Conservation (phyloP, 2,329 filamentous ascomycete genomes). For the Phaeomoniella chlamydospora region DNA sequence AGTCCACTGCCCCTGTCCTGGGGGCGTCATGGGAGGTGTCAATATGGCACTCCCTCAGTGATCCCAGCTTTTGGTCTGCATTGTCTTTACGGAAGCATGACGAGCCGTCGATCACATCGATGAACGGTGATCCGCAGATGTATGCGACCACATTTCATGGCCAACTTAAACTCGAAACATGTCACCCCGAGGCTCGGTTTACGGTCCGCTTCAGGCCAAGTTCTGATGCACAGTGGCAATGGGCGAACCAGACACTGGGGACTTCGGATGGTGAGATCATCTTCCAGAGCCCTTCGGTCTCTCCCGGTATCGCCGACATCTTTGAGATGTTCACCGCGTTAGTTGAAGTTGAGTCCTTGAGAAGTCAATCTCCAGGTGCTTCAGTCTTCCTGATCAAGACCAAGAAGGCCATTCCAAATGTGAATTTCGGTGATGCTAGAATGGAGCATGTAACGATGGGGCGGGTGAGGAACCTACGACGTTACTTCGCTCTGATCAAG, state of each 20-base stretch:
- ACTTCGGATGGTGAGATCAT: constrained; percentile 26
- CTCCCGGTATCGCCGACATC: constrained; percentile 11
- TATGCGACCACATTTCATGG: neutral
- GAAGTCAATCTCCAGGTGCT: constrained; percentile 26
- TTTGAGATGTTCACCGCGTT: constrained; percentile 19
- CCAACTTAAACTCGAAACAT: neutral
- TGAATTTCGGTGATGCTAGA: constrained; percentile 45
- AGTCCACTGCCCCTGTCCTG: constrained; percentile 42
- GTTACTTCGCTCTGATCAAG: constrained; percentile 72
- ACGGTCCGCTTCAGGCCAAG: constrained; percentile 27
- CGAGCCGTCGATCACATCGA: constrained; percentile 12
- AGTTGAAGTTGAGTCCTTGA: constrained; percentile 17
- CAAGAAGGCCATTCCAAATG: constrained; percentile 35
- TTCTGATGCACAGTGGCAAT: constrained; percentile 23
- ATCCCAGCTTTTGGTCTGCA: constrained; percentile 1
- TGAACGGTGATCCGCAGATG: neutral
- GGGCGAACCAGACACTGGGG: constrained; percentile 26
- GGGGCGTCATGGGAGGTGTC: constrained; percentile 55
- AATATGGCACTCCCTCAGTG: constrained; percentile 53
- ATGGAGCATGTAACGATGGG: constrained; percentile 26
- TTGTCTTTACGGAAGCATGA: constrained; percentile 8
- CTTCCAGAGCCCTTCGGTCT: constrained; percentile 14
- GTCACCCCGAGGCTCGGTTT: constrained; percentile 12
- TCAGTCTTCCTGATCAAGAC: constrained; percentile 21
- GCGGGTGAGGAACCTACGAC: constrained; percentile 35